Base-by-base conservation (phyloP, 495 filamentous ascomycete species). In the Penicillium coffeae region DNA sequence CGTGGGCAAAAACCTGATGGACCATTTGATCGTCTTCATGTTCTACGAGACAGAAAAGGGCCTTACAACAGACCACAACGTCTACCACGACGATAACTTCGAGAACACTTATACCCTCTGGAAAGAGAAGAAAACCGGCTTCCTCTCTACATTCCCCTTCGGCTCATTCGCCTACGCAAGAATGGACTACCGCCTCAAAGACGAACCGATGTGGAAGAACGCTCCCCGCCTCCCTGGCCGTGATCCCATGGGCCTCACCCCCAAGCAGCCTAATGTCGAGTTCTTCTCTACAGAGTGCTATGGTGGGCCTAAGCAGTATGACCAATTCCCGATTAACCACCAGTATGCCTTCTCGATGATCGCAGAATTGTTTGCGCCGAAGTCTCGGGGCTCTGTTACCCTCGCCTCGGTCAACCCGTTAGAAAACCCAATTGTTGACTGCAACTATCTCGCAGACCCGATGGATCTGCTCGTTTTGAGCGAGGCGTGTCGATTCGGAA, bases 1-100 rank as follows among this genome's bases (percentile, higher is more conserved):
- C 9, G 79, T 83, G 2, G 79, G 79, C 3, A 70, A 70, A 42
- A 79, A 78, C 36, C 65, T 83, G 5, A 70, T 71, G 53, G 81
- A 84, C 47, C 80, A 82, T 37, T 42, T 69, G 55, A 64, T 65
- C 8, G 55, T 65, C 15, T 63, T 63, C 43, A 62, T 63, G 51
- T 80, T 72, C 59, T 81, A 79, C 55, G 75, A 80, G 59, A 65
- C 71, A 16, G 60, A 62, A 42, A 54, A 72, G 41, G 63, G 62
- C 19, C 57, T 79, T 8, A 79, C 75, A 36, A 71, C 48, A 42
- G 72, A 73, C 50, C 38, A 52, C 36, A 54, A 64, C 42, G 63
- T 76, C 40, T 61, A 72, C 58, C 62, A 76, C 45, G 56, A 60
- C 48, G 53, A 68, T 44, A 65, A 67, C 42, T 56, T 71, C 39